Percentiles rank a stretch among this genome's conserved stretches.
phyloP scores from a whole-genome alignment of 1,284 basidiomycete genomes.

The Afroboletus lepidellus region DNA sequence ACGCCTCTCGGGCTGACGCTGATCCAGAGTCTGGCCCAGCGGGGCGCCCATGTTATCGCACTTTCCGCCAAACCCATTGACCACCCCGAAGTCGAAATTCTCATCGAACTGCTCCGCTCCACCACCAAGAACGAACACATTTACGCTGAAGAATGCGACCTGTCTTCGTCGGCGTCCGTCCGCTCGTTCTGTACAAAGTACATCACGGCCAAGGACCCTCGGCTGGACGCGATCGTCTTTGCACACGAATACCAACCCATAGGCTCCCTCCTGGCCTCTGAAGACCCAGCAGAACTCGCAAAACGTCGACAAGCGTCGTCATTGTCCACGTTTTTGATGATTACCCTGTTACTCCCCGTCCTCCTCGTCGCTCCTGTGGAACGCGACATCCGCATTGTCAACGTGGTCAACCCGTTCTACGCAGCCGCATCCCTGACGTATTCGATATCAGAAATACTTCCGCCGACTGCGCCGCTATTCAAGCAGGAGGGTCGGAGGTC shows the following conservation, averaged over 20 bases:
- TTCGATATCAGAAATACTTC: conserved; percentile 26
- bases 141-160: conserved; percentile 72
- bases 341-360: conserved; percentile 74
- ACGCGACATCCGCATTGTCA: conserved; percentile 80
- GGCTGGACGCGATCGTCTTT: conserved; percentile 70
- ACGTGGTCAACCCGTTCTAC: conserved; percentile 82
- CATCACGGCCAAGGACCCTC: conserved; percentile 58
- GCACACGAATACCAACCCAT: conserved; percentile 71
- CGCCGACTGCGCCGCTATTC: conserved; percentile 40
- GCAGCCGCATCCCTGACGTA: conserved; percentile 64
- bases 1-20: conserved; percentile 69
- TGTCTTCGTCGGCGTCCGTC: conserved; percentile 60
- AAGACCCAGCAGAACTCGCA: conserved; percentile 26
- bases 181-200: conserved; percentile 66
- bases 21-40: conserved; percentile 59
- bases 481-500: conserved; percentile 63
- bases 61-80: conserved; percentile 59
- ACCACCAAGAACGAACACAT: conserved; percentile 71
- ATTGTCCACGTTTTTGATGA: conserved; percentile 73
- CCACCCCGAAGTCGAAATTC: conserved; percentile 51
- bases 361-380: conserved; percentile 78
- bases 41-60: conserved; percentile 75
- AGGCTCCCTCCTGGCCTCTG: conserved; percentile 44
- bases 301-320: conserved; percentile 46
- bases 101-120: conserved; percentile 61